Base-by-base conservation (phyloP, 352 stramenopile genomes). In the Phytophthora tentaculata region DNA sequence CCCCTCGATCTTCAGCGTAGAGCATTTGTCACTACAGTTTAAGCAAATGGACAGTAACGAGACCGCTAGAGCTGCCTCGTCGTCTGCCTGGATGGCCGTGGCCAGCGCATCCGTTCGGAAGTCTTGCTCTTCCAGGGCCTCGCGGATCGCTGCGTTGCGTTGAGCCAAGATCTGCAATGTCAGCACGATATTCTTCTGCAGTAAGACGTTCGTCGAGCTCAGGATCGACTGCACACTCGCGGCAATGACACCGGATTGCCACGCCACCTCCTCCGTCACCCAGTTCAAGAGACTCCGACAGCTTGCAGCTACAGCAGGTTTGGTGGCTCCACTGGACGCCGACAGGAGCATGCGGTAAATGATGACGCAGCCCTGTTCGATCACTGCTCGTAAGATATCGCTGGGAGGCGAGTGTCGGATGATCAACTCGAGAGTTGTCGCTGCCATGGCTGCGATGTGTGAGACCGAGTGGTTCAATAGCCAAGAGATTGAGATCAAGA, bases 291-390 rank as follows among this genome's bases (percentile, higher is more conserved):
- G 57, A 48, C 58, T 68, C 12, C 67, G 49, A 13, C 52, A 66
- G 19, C 60, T 66, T 37, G 60, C 67, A 5, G 60, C 67, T 17
- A 70, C 67, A 9, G 60, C 67, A 37, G 67, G 39, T 39, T 51
- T 56, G 12, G 49, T 67, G 39, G 47, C 22, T 14, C 16, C 66
- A 47, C 19, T 74, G 19, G 24, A 52, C 1, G 13, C 55, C 26
- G 24, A 61, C 24, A 47, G 68, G 17, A 74, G 56, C 2, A 51
- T 61, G 14, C 68, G 68, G 20, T 69, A 69, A 41, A 84, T 74
- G 8, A 82, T 51, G 7, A 84, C 62, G 53, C 79, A 87, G 54
- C 76, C 76, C 52, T 87, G 79, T 47, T 87, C 79, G 22, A 87
- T 70, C 20, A 87, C 45, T 6, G 60, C 74, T 14, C 79, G 74